Evolutionary conservation across 1,284 basidiomycete species (phyloP).

Genomic region (Ceratobasidium sp.): DNA sequence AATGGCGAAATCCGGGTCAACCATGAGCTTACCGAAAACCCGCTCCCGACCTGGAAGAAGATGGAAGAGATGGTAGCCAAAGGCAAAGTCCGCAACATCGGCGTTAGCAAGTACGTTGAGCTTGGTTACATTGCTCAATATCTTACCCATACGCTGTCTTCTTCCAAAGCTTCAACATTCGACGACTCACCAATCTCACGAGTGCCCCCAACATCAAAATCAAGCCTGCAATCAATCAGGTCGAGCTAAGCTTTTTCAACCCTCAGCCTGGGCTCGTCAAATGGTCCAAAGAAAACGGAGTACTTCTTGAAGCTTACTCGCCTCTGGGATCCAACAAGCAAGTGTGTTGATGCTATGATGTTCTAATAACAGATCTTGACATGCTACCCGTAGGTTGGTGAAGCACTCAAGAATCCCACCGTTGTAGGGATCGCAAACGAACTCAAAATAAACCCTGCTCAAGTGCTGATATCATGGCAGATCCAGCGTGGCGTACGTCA

Average conservation of each 20-base stretch:
- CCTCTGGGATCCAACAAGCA: conserved; percentile 74
- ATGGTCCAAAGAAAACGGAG: conserved; percentile 73
- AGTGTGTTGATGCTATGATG: conserved; percentile 67
- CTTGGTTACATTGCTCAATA: neutral
- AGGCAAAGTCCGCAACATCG: conserved; percentile 62
- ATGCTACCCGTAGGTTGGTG: no score
- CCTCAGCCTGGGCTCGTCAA: conserved; percentile 85
- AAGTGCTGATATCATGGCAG: no score
- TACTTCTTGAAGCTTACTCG: conserved; percentile 83
- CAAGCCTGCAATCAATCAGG: conserved; percentile 79
- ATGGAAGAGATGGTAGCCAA: conserved; percentile 62
- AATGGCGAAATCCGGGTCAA: conserved; percentile 67
- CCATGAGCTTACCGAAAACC: conserved; percentile 73
- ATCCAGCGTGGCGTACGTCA: no score
- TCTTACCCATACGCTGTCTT: neutral
- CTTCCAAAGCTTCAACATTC: conserved; percentile 67
- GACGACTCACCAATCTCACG: conserved; percentile 68
- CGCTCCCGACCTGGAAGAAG: conserved; percentile 70
- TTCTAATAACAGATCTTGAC: neutral
- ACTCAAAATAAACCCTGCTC: no score
- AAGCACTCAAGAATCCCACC: no score
- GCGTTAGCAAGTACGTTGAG: conserved; percentile 60
- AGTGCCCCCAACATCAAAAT: conserved; percentile 69
- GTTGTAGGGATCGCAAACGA: no score
- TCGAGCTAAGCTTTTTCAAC: conserved; percentile 85